Base-by-base conservation (phyloP, 148 eudicot genomes). In the Rhododendron kiyosumense region DNA sequence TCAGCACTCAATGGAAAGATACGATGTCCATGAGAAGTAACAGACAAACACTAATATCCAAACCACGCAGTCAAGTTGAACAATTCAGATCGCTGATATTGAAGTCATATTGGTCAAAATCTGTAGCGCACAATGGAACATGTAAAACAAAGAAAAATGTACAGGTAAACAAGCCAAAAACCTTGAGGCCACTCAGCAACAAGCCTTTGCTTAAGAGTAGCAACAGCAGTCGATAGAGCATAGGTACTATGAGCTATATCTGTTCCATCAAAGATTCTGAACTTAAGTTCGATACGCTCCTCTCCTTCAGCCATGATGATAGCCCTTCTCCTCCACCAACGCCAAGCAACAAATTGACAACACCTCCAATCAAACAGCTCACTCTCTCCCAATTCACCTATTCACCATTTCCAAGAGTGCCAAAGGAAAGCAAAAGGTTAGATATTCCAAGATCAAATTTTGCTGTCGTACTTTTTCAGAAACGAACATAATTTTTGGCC, bases 131-230 rank as follows among this genome's bases (percentile, higher is more conserved):
- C 10, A 18, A 63, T 61, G 22, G 73, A 71, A 32, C 24, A 48
- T 14, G 1, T 8, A 11, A 71, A 30, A 18, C 17, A 57, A 46
- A 71, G 32, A 15, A 45, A 83, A 22, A 43, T 83, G n/a, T 17
- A 84, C 48, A 41, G 9, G 41, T n/a, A 67, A 80, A 67, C 18
- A 30, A 84, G 81, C 28, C 45, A 63, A 52, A 34, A 81, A 92
- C 93, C 93, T 92, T 87, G 91, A 87, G 92, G 93, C 93, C 93
- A 92, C 86, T 92, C 90, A 81, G 92, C 74, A 73, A 92, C 88
- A 82, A 90, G 93, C 85, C 90, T 89, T 92, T 92, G 93, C 88
- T 92, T 92, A 86, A 92, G 92, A 89, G 89, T 77, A 8, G 88
- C 90, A 78, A 92, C 80, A 28, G 93, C 81, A 79, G 85, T 92